Evolutionary conservation across 2,329 filamentous ascomycete species (phyloP).

Genomic region (Alternaria alternata): DNA sequence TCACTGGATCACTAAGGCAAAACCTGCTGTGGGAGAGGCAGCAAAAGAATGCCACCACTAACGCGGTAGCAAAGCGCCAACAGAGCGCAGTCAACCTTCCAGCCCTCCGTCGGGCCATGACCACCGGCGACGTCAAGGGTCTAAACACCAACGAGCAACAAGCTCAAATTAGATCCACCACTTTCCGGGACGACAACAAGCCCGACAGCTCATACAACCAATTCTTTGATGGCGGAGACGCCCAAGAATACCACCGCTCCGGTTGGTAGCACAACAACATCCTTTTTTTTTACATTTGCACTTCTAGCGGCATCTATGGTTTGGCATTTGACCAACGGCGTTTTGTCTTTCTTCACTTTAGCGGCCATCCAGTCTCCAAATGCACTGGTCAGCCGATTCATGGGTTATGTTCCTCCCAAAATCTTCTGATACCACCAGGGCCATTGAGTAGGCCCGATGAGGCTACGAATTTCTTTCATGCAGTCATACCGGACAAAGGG

Average conservation of each 20-base stretch:
- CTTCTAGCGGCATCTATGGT: slow-evolving; percentile 50
- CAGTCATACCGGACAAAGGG: slow-evolving; percentile 39
- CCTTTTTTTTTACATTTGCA: slow-evolving; percentile 35
- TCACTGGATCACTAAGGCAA: slow-evolving; percentile 90
- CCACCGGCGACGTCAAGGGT: slow-evolving; percentile 86
- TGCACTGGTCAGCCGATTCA: slow-evolving; percentile 29
- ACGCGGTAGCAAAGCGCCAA: slow-evolving; percentile 85
- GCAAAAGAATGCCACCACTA: slow-evolving; percentile 88
- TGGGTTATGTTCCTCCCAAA: slow-evolving; percentile 45
- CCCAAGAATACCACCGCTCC: slow-evolving; percentile 84
- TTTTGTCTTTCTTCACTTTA: slow-evolving; percentile 31
- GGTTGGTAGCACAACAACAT: slow-evolving; percentile 70
- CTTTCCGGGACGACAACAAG: slow-evolving; percentile 64
- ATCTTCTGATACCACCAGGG: slow-evolving; percentile 47
- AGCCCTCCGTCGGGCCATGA: slow-evolving; percentile 46
- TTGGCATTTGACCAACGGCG: slow-evolving; percentile 41
- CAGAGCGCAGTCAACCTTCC: slow-evolving; percentile 66
- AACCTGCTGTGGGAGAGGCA: slow-evolving; percentile 95
- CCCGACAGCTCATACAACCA: slow-evolving; percentile 78
- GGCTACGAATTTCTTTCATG: slow-evolving; percentile 50
- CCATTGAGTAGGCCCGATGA: slow-evolving; percentile 46
- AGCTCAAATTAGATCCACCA: slow-evolving; percentile 60
- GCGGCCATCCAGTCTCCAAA: slow-evolving; percentile 12
- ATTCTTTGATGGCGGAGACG: slow-evolving; percentile 74
- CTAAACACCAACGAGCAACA: slow-evolving; percentile 71